Base-by-base conservation (phyloP, 2,329 filamentous ascomycete genomes). In the Aspergillus clavatus region DNA sequence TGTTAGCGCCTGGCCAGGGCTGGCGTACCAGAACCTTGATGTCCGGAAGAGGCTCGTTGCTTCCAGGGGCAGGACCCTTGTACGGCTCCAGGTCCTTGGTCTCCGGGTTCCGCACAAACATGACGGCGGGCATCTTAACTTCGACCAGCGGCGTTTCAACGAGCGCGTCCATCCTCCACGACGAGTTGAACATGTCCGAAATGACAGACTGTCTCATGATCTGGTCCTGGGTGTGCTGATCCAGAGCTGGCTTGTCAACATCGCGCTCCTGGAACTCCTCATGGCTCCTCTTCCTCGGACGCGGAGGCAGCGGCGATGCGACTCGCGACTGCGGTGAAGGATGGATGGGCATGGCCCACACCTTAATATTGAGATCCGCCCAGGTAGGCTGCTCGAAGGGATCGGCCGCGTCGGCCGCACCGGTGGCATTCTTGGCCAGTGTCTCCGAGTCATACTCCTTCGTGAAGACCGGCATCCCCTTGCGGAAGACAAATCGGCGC, bases 401-500 rank as follows among this genome's bases (percentile, higher is more conserved):
- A 47, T 64, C 56, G 19, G 14, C 10, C 10, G 31, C 4, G 8
- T 46, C 55, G 21, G 37, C 37, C 12, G 33, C 46, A 21, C 50
- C 42, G 16, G 47, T 21, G 49, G 45, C 19, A 56, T 61, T 28
- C 60, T 57, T 60, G 26, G 50, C 49, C 42, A 56, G 42, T 31
- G 45, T 57, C 39, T 61, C 58, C n/a, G 48, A 60, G 31, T 72
- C 69, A 39, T 87, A 78, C 66, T 98, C 93, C 51, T 81, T 75
- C 1, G 84, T 76, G 24, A 71, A 72, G n/a, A 96, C 69, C 0
- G 85, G 84, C 62, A 95, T 77, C 0, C 87, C 84, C 56, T 87
- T 89, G 28, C 93, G 80, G 58, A 96, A 91, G 40, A 97, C 81
- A 66, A 95, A 95, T 24, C 83, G 75, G 37, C 93, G 80, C 12